These are phyloP conservation scores for Gnomoniopsis smithogilvyi DNA, from an alignment of 2,329 filamentous ascomycete species.

Conservation along the genomic window DNA sequence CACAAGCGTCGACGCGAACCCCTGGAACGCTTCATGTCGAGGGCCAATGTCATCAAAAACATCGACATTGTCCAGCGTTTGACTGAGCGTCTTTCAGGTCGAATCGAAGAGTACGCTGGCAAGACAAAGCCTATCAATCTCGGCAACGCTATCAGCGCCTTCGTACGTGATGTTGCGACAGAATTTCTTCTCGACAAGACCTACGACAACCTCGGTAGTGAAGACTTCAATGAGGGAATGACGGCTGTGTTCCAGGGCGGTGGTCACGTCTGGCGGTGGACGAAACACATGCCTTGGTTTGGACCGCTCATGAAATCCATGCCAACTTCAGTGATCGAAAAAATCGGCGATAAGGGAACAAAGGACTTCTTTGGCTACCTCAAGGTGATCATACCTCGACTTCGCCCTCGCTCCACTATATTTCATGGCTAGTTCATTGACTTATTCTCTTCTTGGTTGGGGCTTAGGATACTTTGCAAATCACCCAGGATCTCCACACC, in stretches of 20 bases:
- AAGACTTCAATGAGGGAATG: slow-evolving; percentile 16
- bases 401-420: not conserved
- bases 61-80: not conserved
- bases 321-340: slow-evolving; percentile 6
- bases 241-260: slow-evolving; percentile 3
- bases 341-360: slow-evolving; percentile 1
- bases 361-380: slow-evolving; percentile 6
- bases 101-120: not conserved
- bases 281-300: slow-evolving; percentile 20
- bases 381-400: not conserved
- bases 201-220: slow-evolving; percentile 15
- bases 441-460: not conserved
- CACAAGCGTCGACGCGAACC: not conserved
- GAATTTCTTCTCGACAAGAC: slow-evolving; percentile 17
- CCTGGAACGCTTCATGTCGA: not conserved
- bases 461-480: not conserved
- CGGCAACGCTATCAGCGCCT: slow-evolving; percentile 17
- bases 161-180: slow-evolving; percentile 15
- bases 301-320: slow-evolving; percentile 14
- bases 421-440: not conserved
- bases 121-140: slow-evolving; percentile 8
- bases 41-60: not conserved
- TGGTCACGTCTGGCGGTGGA: slow-evolving; percentile 17
- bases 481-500: slow-evolving; percentile 8
- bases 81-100: not conserved